phyloP scores from a whole-genome alignment of 257 asterid genomes.

The Hygrophila difformis region DNA sequence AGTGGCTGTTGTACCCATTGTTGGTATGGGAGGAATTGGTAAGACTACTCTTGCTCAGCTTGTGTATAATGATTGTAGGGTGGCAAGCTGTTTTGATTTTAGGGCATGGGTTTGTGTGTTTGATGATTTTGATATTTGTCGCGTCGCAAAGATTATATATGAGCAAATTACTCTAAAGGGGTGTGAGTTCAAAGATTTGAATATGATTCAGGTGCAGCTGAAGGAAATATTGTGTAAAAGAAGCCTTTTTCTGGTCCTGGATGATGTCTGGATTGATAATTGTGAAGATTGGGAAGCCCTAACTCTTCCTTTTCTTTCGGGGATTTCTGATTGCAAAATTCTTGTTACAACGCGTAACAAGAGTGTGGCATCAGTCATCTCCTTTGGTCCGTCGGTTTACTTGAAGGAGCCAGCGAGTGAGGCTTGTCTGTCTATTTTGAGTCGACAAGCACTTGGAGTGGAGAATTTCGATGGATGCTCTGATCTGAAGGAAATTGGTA shows the following conservation, averaged over 20 bases:
- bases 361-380: not conserved
- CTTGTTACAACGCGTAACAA: constrained; percentile 6
- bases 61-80: not conserved
- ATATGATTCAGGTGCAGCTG: not conserved
- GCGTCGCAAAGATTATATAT: not conserved
- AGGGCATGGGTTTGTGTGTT: constrained; percentile 16
- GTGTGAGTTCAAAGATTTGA: not conserved
- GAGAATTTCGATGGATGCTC: not conserved
- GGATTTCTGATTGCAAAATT: constrained; percentile 9
- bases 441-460: not conserved
- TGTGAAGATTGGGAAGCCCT: constrained; percentile 13
- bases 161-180: not conserved
- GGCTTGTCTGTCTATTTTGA: constrained; percentile 9
- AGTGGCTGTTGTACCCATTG: not conserved
- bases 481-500: constrained; percentile 3
- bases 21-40: too few species aligned
- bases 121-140: constrained; percentile 10
- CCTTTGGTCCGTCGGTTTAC: not conserved
- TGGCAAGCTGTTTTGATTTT: not conserved
- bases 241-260: constrained; percentile 7
- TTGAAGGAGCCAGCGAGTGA: not conserved
- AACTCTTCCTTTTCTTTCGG: constrained; percentile 1
- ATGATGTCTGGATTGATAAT: constrained; percentile 12
- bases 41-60: too few species aligned
- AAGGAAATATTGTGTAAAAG: not conserved